Conservation (phyloP, 2,329 filamentous ascomycete genomes). For the Verticillium nubilum region DNA sequence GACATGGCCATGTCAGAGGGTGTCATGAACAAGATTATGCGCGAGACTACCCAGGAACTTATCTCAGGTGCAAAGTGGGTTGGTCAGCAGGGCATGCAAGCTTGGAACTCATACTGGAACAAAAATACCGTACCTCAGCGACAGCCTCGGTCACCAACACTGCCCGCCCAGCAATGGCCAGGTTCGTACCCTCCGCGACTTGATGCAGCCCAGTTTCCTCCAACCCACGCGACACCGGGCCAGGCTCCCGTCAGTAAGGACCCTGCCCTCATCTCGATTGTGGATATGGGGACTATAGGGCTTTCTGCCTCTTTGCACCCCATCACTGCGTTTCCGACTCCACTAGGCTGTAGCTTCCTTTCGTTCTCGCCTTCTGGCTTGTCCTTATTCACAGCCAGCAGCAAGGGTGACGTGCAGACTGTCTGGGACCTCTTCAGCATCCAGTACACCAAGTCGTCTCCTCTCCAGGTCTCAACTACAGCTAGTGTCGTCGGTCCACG, state of each 20-base stretch:
- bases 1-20: conserved; percentile 69
- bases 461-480: conserved; percentile 43
- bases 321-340: conserved; percentile 64
- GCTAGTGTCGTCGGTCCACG: conserved; percentile 44
- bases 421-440: conserved; percentile 74
- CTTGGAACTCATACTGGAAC: conserved; percentile 79
- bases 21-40: conserved; percentile 69
- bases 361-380: conserved; percentile 72
- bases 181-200: conserved; percentile 36
- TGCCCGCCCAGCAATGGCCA: conserved; percentile 42
- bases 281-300: conserved; percentile 61
- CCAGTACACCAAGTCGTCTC: conserved; percentile 57
- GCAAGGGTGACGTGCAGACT: conserved; percentile 76
- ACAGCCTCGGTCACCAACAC: conserved; percentile 36
- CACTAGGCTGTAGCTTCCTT: conserved; percentile 73
- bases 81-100: conserved; percentile 69
- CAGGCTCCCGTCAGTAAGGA: conserved; percentile 53
- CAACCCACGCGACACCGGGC: conserved; percentile 63
- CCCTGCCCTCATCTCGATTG: conserved; percentile 67
- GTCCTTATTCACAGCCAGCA: conserved; percentile 72
- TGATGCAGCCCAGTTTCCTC: conserved; percentile 59
- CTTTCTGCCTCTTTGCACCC: conserved; percentile 51
- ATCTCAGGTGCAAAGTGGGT: conserved; percentile 72
- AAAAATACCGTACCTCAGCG: conserved; percentile 37
- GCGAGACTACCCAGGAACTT: conserved; percentile 73